Percentiles rank a stretch among this genome's conserved stretches.
Evolutionary conservation across 192 early-diverging fungal species (phyloP).

Genomic region (Allomyces macrogynus): DNA sequence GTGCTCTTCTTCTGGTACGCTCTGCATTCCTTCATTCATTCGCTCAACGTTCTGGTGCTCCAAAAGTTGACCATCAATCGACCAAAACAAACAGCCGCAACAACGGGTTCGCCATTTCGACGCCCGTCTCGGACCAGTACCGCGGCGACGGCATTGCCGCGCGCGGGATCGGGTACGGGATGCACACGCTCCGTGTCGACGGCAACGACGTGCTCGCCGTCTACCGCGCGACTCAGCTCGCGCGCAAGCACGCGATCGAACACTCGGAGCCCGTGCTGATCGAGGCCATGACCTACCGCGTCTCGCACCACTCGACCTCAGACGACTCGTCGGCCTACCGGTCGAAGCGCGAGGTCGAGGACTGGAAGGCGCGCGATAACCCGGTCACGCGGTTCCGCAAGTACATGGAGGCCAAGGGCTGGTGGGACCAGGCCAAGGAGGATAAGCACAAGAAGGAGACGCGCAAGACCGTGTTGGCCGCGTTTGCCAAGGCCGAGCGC

Average conservation of each 20-base stretch:
- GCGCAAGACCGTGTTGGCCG: constrained; percentile 51
- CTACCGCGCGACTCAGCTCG: constrained; percentile 75
- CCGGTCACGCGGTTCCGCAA: constrained; percentile 76
- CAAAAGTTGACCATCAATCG: not conserved
- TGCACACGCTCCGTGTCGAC: constrained; percentile 90
- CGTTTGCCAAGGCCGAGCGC: constrained; percentile 70
- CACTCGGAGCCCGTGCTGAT: constrained; percentile 77
- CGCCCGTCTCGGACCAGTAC: constrained; percentile 85
- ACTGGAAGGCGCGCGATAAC: constrained; percentile 68
- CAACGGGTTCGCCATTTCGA: constrained; percentile 97
- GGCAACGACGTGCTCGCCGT: constrained; percentile 97
- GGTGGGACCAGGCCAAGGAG: constrained; percentile 60
- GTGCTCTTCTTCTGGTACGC: constrained; percentile 81
- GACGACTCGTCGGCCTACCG: constrained; percentile 95
- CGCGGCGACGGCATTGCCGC: constrained; percentile 91
- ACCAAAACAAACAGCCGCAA: constrained; percentile 45
- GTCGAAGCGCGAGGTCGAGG: constrained; percentile 73
- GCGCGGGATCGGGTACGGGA: constrained; percentile 89
- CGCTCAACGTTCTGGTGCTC: not conserved
- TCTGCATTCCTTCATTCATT: not conserved
- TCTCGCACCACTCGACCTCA: constrained; percentile 92
- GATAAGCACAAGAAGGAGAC: constrained; percentile 38
- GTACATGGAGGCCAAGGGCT: constrained; percentile 65
- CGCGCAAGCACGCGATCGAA: constrained; percentile 59
- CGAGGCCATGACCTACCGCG: constrained; percentile 94